Evolutionary conservation across 1,284 basidiomycete genomes (phyloP).

Genomic region (Blastosporella zonata): DNA sequence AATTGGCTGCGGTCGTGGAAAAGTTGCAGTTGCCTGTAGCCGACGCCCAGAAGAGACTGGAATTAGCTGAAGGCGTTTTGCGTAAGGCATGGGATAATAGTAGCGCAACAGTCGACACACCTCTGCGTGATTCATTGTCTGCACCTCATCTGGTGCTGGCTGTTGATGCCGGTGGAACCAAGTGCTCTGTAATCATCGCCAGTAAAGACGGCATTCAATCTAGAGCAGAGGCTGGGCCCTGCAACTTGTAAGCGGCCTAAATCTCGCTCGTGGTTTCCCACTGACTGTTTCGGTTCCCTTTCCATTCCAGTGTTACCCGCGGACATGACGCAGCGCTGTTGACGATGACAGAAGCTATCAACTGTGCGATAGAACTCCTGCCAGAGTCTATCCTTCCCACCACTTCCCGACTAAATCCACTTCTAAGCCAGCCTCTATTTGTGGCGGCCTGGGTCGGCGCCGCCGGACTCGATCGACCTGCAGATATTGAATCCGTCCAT

Average conservation of each 20-base stretch:
- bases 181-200: slow-evolving; percentile 23
- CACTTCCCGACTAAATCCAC: slow-evolving; percentile 2
- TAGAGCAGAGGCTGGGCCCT: slow-evolving; percentile 21
- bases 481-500: slow-evolving; percentile 18
- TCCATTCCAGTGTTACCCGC: slow-evolving; percentile 18
- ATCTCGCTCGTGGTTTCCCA: not conserved
- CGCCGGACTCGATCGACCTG: slow-evolving; percentile 23
- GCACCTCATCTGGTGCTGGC: slow-evolving; percentile 18
- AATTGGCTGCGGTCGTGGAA: slow-evolving; percentile 28
- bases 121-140: not conserved
- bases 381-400: slow-evolving; percentile 1
- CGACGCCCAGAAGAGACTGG: slow-evolving; percentile 15
- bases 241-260: slow-evolving; percentile 22
- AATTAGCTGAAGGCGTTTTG: slow-evolving; percentile 20
- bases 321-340: slow-evolving; percentile 21
- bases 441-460: slow-evolving; percentile 24
- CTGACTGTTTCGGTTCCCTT: not conserved
- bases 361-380: slow-evolving; percentile 14
- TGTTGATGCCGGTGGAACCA: slow-evolving; percentile 27
- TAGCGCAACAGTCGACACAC: not conserved
- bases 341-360: slow-evolving; percentile 16
- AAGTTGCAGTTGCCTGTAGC: slow-evolving; percentile 18
- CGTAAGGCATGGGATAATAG: slow-evolving; percentile 18
- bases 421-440: slow-evolving; percentile 14
- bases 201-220: slow-evolving; percentile 19